Evolutionary conservation across 306 rosid genomes (phyloP).

Genomic region (Chamaecrista fasciculata): DNA sequence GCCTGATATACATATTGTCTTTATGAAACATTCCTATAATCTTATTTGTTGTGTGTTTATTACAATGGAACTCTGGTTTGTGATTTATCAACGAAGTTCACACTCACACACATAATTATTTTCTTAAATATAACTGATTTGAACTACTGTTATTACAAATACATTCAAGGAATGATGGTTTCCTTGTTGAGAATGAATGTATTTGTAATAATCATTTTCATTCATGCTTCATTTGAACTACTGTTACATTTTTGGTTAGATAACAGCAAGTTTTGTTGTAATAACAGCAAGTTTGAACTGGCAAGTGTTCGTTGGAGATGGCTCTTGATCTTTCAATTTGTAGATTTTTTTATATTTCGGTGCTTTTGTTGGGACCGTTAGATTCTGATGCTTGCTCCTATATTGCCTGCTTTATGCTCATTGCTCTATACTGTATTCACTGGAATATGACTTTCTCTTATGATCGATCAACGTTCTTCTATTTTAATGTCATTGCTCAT

Average conservation of each 20-base stretch:
- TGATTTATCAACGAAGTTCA: background rate
- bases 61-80: background rate
- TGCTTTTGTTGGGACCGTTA: constrained; percentile 51
- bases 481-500: constrained; percentile 44
- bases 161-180: no score
- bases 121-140: no score
- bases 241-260: background rate
- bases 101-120: background rate
- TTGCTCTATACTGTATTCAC: constrained; percentile 40
- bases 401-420: constrained; percentile 63
- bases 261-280: no score
- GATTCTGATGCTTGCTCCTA: constrained; percentile 81
- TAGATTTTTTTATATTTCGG: constrained; percentile 41
- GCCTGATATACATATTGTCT: background rate
- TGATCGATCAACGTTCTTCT: constrained; percentile 43
- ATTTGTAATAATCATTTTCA: background rate
- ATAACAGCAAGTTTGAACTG: no score
- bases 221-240: background rate
- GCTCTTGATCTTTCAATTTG: constrained; percentile 25
- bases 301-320: constrained; percentile 28
- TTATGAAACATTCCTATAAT: background rate
- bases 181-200: no score
- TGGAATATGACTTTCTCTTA: constrained; percentile 51
- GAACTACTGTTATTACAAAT: no score
- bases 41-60: background rate